Conservation (phyloP, 768 basidiomycete species). For the Naematelia encephala region DNA sequence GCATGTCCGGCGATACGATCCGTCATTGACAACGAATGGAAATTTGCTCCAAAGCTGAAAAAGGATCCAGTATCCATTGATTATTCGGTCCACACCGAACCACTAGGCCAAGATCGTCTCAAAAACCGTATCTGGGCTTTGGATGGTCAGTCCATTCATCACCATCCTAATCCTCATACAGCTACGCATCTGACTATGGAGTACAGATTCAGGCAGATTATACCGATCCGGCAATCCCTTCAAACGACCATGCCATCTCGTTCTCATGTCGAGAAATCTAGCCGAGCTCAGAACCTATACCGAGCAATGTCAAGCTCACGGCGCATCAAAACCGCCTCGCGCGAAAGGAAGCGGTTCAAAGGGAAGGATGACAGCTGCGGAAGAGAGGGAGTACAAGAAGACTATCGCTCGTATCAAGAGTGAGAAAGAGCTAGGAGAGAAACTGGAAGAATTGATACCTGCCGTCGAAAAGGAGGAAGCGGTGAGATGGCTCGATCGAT, state of each 20-base stretch:
- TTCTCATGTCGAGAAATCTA: constrained; percentile 19
- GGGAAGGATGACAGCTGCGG: constrained; percentile 12
- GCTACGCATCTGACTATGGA: constrained; percentile 4
- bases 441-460: constrained; percentile 21
- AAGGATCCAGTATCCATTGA: not conserved
- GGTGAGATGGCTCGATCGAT: constrained; percentile 19
- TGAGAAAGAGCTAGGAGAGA: constrained; percentile 28
- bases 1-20: not conserved
- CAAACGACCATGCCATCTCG: constrained; percentile 43
- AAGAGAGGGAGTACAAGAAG: constrained; percentile 16
- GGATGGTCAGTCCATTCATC: constrained; percentile 27
- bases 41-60: not conserved
- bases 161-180: not conserved
- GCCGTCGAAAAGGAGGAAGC: constrained; percentile 40
- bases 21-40: not conserved
- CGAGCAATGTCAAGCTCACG: constrained; percentile 13
- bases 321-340: constrained; percentile 8
- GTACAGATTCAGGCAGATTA: constrained; percentile 31
- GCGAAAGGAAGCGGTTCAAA: constrained; percentile 7
- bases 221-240: constrained; percentile 47
- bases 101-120: constrained; percentile 33
- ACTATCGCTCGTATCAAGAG: constrained; percentile 31
- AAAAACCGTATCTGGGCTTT: constrained; percentile 40
- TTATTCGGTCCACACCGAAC: constrained; percentile 11
- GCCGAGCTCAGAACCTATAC: constrained; percentile 19